Conservation (phyloP, 1,139 yeast species). For the Arxiozyma telluris region DNA sequence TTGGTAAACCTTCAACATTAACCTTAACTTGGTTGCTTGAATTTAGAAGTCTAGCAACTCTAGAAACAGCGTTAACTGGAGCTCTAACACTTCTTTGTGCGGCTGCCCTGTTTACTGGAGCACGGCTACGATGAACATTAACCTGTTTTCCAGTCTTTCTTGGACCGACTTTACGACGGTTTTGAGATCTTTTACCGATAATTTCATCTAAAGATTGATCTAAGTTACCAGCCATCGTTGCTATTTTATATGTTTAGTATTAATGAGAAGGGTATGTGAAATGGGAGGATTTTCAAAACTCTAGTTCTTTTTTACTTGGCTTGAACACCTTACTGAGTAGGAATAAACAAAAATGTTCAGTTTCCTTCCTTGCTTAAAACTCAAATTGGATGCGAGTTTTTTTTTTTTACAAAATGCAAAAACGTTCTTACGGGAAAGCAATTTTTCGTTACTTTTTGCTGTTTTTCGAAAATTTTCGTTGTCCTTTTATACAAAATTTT, state of each 20-base stretch:
- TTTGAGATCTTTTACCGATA: slow-evolving; percentile 56
- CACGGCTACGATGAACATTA: slow-evolving; percentile 18
- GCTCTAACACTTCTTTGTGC: slow-evolving; percentile 19
- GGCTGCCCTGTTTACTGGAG: slow-evolving; percentile 15
- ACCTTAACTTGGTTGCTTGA: slow-evolving; percentile 61
- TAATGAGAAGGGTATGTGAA: neutral
- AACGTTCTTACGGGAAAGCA: neutral
- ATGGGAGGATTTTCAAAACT: neutral
- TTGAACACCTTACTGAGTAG: neutral
- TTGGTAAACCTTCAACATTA: slow-evolving; percentile 69
- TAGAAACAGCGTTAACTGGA: slow-evolving; percentile 34
- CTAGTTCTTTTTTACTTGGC: slow-evolving; percentile 1
- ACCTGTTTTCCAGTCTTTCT: slow-evolving; percentile 27
- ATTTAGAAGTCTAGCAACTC: slow-evolving; percentile 39
- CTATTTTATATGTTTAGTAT: neutral
- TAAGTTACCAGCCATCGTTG: slow-evolving; percentile 54
- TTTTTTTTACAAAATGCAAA: too few relatives aligned
- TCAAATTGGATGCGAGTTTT: too few relatives aligned
- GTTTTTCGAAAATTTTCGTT: too few relatives aligned
- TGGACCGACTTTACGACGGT: slow-evolving; percentile 29
- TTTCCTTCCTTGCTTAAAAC: too few relatives aligned
- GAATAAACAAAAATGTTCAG: neutral
- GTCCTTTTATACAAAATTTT: neutral
- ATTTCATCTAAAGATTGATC: slow-evolving; percentile 96
- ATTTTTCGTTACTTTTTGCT: too few relatives aligned